Evolutionary conservation across 2,329 filamentous ascomycete species (phyloP), one percentile per base, ranked within the genome.

Genomic region (Rhynchosporium agropyri): DNA sequence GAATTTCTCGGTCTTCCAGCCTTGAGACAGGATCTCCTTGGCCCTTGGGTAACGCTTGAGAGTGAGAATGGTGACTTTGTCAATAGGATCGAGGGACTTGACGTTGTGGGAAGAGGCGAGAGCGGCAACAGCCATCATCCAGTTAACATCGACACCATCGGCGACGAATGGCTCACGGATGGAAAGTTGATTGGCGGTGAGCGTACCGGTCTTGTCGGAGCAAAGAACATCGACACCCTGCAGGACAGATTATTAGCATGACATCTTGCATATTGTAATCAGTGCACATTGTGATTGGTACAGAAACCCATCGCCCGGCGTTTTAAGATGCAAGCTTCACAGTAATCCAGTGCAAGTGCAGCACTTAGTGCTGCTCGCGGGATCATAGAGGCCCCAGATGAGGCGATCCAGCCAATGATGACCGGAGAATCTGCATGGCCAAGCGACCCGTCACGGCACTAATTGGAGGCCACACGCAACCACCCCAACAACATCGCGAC

Each of bases 61-160:
- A 60, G 88, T 90, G 63, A 91, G 81, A 71, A 91, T 89, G 61
- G 87, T 91, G 71, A 91, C 86, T 80, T 91, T 91, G 80, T 91
- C 89, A 72, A 91, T 91, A 65, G 89, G 89, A 74, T 91, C 89
- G 66, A 91, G 83, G 65, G 88, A 89, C 79, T 89, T 89, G 79
- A 90, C 82, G 79, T 91, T 91, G 81, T 91, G 89, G 66, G 89
- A 91, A 58, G 88, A 91, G 63, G 89, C 89, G 61, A 91, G 84
- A 65, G 89, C 89, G 64, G 89, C 89, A 65, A 90, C 89, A 68
- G 89, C 88, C 89, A 91, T 91, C 88, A 91, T 91, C 88, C 88
- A 91, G 81, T 91, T 89, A 76, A 91, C 85, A 77, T 91, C 88
- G 74, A 90, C 85, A 71, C 89, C 89, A 76, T 91, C 89, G 65